Evolutionary conservation across 495 filamentous ascomycete genomes (phyloP).

Genomic region (Aspergillus nidulans): DNA sequence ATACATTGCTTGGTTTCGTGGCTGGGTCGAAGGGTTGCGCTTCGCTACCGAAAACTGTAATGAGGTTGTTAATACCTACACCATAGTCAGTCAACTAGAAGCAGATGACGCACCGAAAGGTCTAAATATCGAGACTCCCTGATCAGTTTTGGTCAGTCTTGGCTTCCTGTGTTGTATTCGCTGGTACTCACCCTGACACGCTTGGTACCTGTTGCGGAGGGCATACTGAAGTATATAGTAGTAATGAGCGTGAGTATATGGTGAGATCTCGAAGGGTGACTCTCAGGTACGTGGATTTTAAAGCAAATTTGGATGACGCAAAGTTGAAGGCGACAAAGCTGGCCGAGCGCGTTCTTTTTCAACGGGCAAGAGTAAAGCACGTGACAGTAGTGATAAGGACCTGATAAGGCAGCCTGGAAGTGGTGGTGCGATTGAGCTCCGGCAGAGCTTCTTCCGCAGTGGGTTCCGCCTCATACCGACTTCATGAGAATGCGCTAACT

Average conservation of each 20-base stretch:
- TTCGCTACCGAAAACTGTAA: constrained; percentile 70
- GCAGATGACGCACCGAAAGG: constrained; percentile 55
- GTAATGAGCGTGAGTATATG: neutral
- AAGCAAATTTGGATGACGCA: neutral
- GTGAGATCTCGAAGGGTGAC: too few species aligned
- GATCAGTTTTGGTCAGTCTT: constrained; percentile 16
- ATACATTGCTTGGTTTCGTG: constrained; percentile 55
- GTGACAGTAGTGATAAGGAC: constrained; percentile 14
- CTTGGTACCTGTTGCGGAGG: constrained; percentile 51
- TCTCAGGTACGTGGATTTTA: neutral
- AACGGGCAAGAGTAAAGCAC: neutral
- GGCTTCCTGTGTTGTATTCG: neutral
- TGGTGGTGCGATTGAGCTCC: constrained; percentile 6
- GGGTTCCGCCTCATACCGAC: neutral
- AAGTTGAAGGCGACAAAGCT: neutral
- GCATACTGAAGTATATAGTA: constrained; percentile 33
- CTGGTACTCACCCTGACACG: constrained; percentile 49
- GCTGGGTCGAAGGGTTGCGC: constrained; percentile 70
- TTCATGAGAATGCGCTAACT: neutral
- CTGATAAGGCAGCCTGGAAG: constrained; percentile 8
- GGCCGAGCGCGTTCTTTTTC: neutral
- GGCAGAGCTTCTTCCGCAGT: constrained; percentile 12
- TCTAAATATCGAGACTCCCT: constrained; percentile 70
- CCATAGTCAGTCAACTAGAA: constrained; percentile 4
- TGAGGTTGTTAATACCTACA: neutral